Evolutionary conservation across 345 rosid species (phyloP), one percentile per base, ranked within the genome.

Genomic region (Aquilaria malaccensis): DNA sequence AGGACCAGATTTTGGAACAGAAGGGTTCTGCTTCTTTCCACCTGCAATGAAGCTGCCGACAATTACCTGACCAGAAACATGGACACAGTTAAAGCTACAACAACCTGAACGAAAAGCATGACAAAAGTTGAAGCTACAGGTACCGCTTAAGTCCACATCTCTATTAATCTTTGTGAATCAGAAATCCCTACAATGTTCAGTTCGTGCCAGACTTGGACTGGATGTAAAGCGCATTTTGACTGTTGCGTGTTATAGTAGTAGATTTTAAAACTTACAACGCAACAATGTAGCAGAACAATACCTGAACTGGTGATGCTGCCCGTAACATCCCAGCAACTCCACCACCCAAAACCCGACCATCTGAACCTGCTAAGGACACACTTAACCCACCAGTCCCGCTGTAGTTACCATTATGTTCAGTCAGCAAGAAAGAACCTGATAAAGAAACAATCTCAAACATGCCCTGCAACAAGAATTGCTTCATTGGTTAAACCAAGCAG

Each of bases 221-320:
- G 22, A 22, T 22, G 22, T 22, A 22, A 22, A 22, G 22, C 22
- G 22, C 22, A 22, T 22, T 22, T 22, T 22, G 22, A 22, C 22
- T 22, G 22, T 22, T 22, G 22, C 22, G 22, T 22, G 22, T 22
- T 22, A 22, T 22, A 22, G 22, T 22, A 22, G 22, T 22, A 22
- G 22, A 22, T 22, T 22, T 22, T 22, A 22, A 22, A 22, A 22
- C 22, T 22, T 22, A 22, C 22, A 22, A 22, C 22, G 22, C 22
- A 22, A 22, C 22, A 1, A 65, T 6, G 46, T 9, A n/a, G 43
- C 50, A 6, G 10, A 31, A 48, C 32, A 32, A 54, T 74, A 87
- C 99, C 96, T 87, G 96, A 56, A 94, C 96, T 9, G 85, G 76
- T 46, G 95, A 69, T 55, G 92, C 99, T 67, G 99, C 99, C 33